Percentiles rank a stretch among this genome's conserved stretches.
phyloP scores from a whole-genome alignment of 202 grass and related monocot species.

The Schoenoplectus tabernaemontani region DNA sequence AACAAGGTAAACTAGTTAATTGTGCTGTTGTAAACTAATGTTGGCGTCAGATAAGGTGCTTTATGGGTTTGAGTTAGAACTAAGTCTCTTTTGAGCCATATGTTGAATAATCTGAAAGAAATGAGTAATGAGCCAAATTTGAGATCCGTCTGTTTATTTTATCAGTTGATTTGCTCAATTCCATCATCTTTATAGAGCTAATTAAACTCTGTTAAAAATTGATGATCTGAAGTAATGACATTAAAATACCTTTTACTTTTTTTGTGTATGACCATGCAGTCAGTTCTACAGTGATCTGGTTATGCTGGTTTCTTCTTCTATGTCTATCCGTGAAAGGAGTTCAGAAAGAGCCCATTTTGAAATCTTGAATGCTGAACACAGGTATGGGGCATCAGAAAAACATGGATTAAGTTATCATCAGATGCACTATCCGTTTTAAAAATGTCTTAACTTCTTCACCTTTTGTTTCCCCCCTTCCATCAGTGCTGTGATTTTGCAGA shows the following conservation, averaged over 20 bases:
- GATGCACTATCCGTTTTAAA: neutral
- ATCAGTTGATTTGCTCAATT: neutral
- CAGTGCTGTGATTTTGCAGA: conserved; percentile 79
- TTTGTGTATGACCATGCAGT: conserved; percentile 31
- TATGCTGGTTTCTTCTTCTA: conserved; percentile 77
- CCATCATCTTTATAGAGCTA: neutral
- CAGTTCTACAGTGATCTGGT: conserved; percentile 79
- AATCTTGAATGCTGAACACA: conserved; percentile 77
- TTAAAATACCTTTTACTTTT: neutral
- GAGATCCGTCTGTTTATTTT: neutral
- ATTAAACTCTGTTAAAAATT: neutral
- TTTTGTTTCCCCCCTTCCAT: conserved; percentile 37
- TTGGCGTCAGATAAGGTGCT: conserved; percentile 6
- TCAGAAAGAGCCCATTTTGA: conserved; percentile 88
- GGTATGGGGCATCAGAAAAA: conserved; percentile 38
- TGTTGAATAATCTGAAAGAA: neutral
- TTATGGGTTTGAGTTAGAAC: neutral
- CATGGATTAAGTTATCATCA: conserved; percentile 20
- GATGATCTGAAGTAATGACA: neutral
- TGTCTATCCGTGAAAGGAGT: conserved; percentile 76
- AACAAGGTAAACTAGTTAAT: conserved; percentile 51
- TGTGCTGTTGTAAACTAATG: neutral
- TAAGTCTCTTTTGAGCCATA: neutral
- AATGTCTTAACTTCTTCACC: neutral
- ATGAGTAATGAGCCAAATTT: neutral